Percentiles rank a stretch among this genome's conserved stretches.
Evolutionary conservation across 176 grass and related monocot species (phyloP).

Genomic region (Bonia amplexicaulis): DNA sequence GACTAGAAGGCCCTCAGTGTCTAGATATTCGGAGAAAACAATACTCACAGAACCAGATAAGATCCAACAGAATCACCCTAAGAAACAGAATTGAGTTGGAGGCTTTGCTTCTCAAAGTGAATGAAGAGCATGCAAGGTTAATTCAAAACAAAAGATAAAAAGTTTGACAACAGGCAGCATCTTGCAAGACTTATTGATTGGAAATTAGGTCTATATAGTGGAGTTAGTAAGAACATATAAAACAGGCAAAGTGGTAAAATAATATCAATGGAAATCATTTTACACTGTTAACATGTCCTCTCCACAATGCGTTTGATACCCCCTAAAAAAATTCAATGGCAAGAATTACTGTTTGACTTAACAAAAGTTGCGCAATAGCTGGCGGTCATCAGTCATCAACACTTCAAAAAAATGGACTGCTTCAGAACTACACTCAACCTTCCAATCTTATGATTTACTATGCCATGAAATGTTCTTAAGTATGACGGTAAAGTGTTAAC

Average conservation of each 20-base stretch:
- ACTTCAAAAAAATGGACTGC: background rate
- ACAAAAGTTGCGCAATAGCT: background rate
- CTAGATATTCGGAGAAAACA: background rate
- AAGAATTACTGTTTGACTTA: background rate
- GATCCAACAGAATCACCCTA: background rate
- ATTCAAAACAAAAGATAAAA: too few relatives aligned
- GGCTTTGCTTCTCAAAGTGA: too few relatives aligned
- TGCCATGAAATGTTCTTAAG: background rate
- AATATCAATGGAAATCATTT: background rate
- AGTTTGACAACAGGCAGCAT: too few relatives aligned
- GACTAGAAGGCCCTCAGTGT: background rate
- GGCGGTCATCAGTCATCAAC: background rate
- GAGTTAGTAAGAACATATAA: background rate
- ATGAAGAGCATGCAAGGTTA: too few relatives aligned
- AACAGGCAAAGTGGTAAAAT: background rate
- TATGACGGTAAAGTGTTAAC: background rate
- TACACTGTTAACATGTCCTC: background rate
- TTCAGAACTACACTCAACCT: background rate
- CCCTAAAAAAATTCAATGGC: background rate
- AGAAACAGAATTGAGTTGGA: background rate
- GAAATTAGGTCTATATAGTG: background rate
- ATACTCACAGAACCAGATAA: background rate
- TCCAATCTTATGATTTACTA: background rate
- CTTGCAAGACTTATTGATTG: background rate
- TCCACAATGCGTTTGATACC: background rate